Conservation (phyloP, 2,329 filamentous ascomycete genomes). For the Passalora sequoiae region DNA sequence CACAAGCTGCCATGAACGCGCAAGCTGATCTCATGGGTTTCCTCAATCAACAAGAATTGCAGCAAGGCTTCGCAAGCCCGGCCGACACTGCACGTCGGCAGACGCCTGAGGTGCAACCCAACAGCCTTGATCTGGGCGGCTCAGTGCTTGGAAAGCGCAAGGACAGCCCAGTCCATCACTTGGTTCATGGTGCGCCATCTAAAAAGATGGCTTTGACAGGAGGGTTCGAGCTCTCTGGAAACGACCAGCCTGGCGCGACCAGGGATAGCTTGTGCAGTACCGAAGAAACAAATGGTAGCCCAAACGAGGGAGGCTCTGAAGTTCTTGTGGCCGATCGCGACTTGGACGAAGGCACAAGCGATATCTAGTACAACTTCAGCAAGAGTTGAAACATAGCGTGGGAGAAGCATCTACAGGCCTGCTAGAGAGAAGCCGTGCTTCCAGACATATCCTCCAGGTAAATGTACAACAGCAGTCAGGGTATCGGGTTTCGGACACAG, state of each 20-base stretch:
- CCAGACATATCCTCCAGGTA: constrained; percentile 8
- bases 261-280: no score
- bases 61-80: no score
- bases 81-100: no score
- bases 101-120: neutral
- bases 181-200: no score
- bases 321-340: neutral
- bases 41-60: no score
- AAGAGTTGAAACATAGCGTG: constrained; percentile 1
- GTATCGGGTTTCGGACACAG: no score
- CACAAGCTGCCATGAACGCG: constrained; percentile 5
- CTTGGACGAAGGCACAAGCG: neutral
- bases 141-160: constrained; percentile 22
- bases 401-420: neutral
- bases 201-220: no score
- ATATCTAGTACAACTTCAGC: neutral
- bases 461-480: constrained; percentile 25
- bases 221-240: no score
- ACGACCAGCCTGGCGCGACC: neutral
- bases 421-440: neutral
- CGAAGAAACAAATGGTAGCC: no score
- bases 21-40: constrained; percentile 3
- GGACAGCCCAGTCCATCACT: constrained; percentile 5
- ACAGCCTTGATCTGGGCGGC: neutral
- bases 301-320: no score